Evolutionary conservation across 1,139 yeast genomes (phyloP).

Genomic region (Fermentozyma sake): DNA sequence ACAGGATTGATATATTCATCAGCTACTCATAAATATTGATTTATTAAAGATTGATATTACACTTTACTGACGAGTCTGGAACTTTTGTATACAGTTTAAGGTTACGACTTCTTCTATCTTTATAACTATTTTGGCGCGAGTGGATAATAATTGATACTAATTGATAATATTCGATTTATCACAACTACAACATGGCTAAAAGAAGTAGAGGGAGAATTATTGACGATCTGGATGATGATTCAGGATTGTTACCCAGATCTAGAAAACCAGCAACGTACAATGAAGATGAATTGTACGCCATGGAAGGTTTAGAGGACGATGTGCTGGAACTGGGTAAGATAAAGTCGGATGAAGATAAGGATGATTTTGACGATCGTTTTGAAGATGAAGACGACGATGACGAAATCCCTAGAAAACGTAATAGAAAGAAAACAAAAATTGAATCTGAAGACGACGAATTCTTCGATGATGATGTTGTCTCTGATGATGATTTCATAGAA

Average conservation of each 20-base stretch:
- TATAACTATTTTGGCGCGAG: no score
- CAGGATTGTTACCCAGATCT: constrained; percentile 9
- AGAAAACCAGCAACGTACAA: constrained; percentile 8
- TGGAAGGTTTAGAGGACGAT: constrained; percentile 2
- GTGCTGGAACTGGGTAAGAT: neutral
- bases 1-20: no score
- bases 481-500: constrained; percentile 24
- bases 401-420: constrained; percentile 19
- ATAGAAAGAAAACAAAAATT: constrained; percentile 3
- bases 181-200: constrained; percentile 9
- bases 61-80: no score
- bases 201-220: constrained; percentile 13
- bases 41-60: no score
- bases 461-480: constrained; percentile 10
- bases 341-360: constrained; percentile 5
- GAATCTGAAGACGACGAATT: constrained; percentile 13
- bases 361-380: constrained; percentile 14
- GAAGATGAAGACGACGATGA: constrained; percentile 32
- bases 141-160: no score
- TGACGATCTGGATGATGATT: constrained; percentile 17
- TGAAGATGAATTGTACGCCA: constrained; percentile 10
- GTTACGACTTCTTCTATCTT: no score
- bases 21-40: no score
- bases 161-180: no score
- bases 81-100: no score